Evolutionary conservation across 768 basidiomycete species (phyloP), one percentile per base, ranked within the genome.

Genomic region (Hortiboletus flavorubellus): DNA sequence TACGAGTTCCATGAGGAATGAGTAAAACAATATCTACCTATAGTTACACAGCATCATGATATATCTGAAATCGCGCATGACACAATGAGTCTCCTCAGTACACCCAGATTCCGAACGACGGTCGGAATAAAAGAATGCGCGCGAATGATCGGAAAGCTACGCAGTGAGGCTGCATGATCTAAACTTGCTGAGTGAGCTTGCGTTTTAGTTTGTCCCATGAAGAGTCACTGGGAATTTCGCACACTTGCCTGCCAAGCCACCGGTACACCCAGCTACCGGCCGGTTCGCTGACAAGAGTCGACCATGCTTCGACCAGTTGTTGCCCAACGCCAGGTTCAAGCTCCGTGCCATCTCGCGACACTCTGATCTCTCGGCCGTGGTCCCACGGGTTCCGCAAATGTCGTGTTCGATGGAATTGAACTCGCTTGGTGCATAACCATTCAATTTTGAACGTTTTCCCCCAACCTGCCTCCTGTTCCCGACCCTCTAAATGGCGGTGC

Each of bases 371-470:
- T 47, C 83, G 75, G 55, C 89, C 90, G 60, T 91, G 83, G 62
- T 98, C 98, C 93, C 94, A 98, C 3, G 88, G 87, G 67, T 98
- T 98, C 40, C 91, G 84, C 49, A 97, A 70, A 66, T 93, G 88
- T 29, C 86, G 80, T 34, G 88, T 88, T 43, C 82, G 82, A 58
- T 77, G 72, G 71, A 98, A 98, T 0, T 91, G 84, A 3, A 98
- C 68, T 3, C 79, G 77, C 12, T 80, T 74, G 0, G 84, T 89
- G 60, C 79, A 81, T 43, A 94, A 59, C 95, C 95, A 97, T 61
- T 93, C 80, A 26, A 97, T 73, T 56, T 79, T 78, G 79, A 98
- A 97, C 5, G 87, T 77, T 49, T 85, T 81, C 14, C 90, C 91
- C 91, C 90, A 91, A 3, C 65, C 62, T 16, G 71, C 76, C 15